phyloP scores from a whole-genome alignment of 768 basidiomycete species.

The Crepidotus variabilis region DNA sequence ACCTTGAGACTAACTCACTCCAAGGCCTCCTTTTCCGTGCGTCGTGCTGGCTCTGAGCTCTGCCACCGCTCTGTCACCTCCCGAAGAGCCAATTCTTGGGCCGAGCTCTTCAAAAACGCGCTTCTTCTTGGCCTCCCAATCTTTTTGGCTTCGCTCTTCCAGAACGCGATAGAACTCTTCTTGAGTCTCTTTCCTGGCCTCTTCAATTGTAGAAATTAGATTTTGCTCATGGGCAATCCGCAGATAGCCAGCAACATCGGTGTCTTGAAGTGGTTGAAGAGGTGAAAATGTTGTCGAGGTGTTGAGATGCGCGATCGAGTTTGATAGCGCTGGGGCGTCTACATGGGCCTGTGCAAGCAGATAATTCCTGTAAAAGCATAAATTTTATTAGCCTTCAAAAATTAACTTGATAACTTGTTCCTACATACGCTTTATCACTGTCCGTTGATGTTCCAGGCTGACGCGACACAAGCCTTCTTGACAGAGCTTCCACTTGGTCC shows the following conservation, averaged over 20 bases:
- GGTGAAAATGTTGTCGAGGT: conserved; percentile 82
- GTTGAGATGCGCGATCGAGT: conserved; percentile 80
- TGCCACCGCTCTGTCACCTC: conserved; percentile 47
- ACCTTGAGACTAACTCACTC: conserved; percentile 33
- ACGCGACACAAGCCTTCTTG: conserved; percentile 74
- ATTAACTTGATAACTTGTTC: not conserved
- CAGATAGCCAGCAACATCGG: conserved; percentile 89
- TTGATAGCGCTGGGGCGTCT: conserved; percentile 84
- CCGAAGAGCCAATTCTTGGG: conserved; percentile 53
- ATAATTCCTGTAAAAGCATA: conserved; percentile 59
- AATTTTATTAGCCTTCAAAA: conserved; percentile 3
- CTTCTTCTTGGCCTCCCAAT: conserved; percentile 91
- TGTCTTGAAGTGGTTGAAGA: conserved; percentile 90
- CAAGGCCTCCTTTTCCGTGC: conserved; percentile 51
- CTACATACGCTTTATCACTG: conserved; percentile 66
- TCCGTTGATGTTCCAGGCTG: conserved; percentile 63
- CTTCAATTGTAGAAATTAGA: conserved; percentile 91
- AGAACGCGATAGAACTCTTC: conserved; percentile 80
- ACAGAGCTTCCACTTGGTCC: conserved; percentile 94
- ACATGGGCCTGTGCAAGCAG: conserved; percentile 92
- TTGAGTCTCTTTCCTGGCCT: conserved; percentile 81
- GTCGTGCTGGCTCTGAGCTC: conserved; percentile 61
- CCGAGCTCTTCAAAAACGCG: conserved; percentile 88
- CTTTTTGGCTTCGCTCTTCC: conserved; percentile 67
- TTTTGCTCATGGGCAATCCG: conserved; percentile 95